A percentile compares a stretch with the other conserved stretches of the same genome.
Conservation (phyloP, 2,329 filamentous ascomycete genomes). For the Rhinocladiella mackenziei region DNA sequence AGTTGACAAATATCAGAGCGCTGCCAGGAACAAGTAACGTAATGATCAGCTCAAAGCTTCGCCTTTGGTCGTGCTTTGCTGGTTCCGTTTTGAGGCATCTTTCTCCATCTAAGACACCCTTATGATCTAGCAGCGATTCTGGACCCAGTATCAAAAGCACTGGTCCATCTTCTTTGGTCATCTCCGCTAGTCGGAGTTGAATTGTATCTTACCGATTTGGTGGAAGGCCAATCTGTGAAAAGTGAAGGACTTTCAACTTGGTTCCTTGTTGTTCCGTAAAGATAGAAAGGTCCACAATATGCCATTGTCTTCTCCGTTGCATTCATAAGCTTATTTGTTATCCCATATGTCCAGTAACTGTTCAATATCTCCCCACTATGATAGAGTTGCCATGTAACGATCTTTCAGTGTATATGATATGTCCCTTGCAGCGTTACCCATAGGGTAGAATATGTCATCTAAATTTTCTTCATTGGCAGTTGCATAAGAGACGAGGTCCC, state of each 20-base stretch:
- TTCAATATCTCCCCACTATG: conserved; percentile 14
- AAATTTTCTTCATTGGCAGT: conserved; percentile 8
- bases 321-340: conserved; percentile 8
- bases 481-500: conserved; percentile 17
- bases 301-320: conserved; percentile 17
- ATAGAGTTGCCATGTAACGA: conserved; percentile 22
- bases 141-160: conserved; percentile 15
- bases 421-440: conserved; percentile 20
- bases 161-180: conserved; percentile 15
- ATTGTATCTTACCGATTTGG: conserved; percentile 17
- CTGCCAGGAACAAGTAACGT: too few species aligned
- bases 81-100: conserved; percentile 15
- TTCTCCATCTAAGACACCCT: conserved; percentile 22
- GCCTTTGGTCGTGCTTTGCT: conserved; percentile 7
- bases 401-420: conserved; percentile 22
- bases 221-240: conserved; percentile 16
- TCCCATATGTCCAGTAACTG: conserved; percentile 11
- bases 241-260: conserved; percentile 13
- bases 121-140: conserved; percentile 4
- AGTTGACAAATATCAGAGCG: too few species aligned
- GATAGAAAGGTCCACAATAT: conserved; percentile 20
- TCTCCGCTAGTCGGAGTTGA: conserved; percentile 16
- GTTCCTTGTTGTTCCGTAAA: conserved; percentile 14
- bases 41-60: conserved; percentile 7
- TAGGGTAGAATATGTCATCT: conserved; percentile 17